Base-by-base conservation (phyloP, 352 stramenopile genomes). In the Pythium utonaiense region DNA sequence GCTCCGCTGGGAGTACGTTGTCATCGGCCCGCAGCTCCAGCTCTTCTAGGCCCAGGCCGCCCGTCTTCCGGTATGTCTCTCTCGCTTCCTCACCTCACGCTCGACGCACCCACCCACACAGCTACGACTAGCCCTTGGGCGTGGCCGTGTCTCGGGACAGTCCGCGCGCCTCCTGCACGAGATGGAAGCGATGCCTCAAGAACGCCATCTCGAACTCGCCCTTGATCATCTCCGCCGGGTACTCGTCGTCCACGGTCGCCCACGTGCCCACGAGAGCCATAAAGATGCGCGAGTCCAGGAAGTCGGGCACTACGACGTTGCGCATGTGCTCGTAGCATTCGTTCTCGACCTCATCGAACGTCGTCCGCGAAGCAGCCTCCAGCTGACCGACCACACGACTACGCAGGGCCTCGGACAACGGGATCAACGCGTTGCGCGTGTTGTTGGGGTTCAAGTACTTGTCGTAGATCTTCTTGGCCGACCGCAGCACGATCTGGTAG, bases 181-280 rank as follows among this genome's bases (percentile, higher is more conserved):
- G 70, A 53, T 93, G 83, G 64, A 93, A 91, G 3, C 83, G 80
- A 57, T 93, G 84, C 17, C 80, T 71, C 34, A 93, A 62, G 63
- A 89, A 93, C 14, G 84, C 84, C 74, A 91, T 89, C 57, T 93
- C 84, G 47, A 93, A 73, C 64, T 93, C 84, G 22, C 78, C 78
- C 22, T 80, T 76, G 22, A 93, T 71, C 73, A 91, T 89, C 60
- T 91, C 80, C 38, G 73, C 72, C 27, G 79, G 78, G 54, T 90
- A 90, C 28, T 86, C 79, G 33, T 91, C 81, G 53, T 91, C 72
- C 42, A 93, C 79, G 1, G 74, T 71, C 19, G 81, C 73, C 84
- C 84, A 93, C 42, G 84, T 83, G 5, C 84, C 84, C 21, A 93
- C 80, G 10, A 93, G 70, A 22, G 78, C 80, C 84, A 93, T 93